Evolutionary conservation across 2,329 filamentous ascomycete genomes (phyloP), one percentile per base, ranked within the genome.

Genomic region (Lachnellula cervina): DNA sequence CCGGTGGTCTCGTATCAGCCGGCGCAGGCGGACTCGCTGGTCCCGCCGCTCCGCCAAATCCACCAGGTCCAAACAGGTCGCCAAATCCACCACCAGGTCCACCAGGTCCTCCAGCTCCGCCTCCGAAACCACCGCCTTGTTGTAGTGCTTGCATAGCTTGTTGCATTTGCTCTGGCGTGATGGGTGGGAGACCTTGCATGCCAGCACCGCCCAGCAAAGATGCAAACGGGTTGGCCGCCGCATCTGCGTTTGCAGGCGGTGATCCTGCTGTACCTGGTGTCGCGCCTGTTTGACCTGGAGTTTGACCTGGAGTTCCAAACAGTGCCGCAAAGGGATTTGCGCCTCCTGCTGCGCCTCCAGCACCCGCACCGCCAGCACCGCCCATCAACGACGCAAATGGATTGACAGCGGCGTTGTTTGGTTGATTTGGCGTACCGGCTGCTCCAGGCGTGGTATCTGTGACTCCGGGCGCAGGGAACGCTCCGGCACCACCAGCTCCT

Each of bases 401-500:
- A 50, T 68, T 68, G 43, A 60, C 54, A 19, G 60, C 58, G 32
- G 55, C 40, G 17, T 51, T 54, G 64, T 68, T 42, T 59, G 66
- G 59, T 68, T 70, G 61, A 17, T 56, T 57, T 37, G 46, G 51
- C 16, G 54, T 55, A 21, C 69, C 63, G 43, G 69, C 64, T 45
- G 66, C 72, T 66, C 72, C 63, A 1, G 83, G 86, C 3, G 91
- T 96, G 32, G 84, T 95, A 71, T 97, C 91, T 37, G 93, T 97
- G 19, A 88, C 86, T 8, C 94, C 94, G 2, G 94, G 94, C 49
- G 93, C 93, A 13, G 94, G 92, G 70, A 99, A 97, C 5, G 83
- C 77, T 43, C 74, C 76, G 56, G 72, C 76, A 57, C 73, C 77
- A 49, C 76, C 76, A 14, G 21, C 35, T 54, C 69, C 71, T 54